Evolutionary conservation across 1,139 yeast species (phyloP), one percentile per base, ranked within the genome.

Genomic region (Pichia sp.): DNA sequence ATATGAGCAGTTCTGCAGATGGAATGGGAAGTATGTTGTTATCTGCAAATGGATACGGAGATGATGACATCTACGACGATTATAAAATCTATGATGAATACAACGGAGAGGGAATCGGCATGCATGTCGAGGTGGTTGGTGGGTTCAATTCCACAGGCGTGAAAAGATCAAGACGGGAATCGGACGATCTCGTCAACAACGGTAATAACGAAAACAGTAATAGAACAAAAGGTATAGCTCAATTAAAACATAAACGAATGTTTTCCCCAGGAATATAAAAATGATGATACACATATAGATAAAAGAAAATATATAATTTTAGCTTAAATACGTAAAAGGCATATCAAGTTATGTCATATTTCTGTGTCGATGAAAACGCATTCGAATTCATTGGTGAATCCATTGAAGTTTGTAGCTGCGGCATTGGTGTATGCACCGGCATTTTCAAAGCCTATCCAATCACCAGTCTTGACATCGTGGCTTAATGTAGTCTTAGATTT

Each of bases 391-490:
- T 56, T 50, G 57, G 78, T 77, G 63, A 91, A 91, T 24, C 98
- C 98, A 63, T 91, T 85, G 72, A 91, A 91, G 41, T 82, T 76
- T 14, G 96, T 88, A 33, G 95, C 79, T 9, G 98, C 97, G 38
- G 93, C 88, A 33, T 85, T 73, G 12, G 98, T 91, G 68, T 93
- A 93, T n/a, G 99, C 98, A 15, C 99, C 99, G 53, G 88, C 70
- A 55, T 83, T 75, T 40, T 83, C 76, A 68, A 93, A 91, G 67
- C 83, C 88, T 51, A 93, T 67, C 98, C 98, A 93, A 66, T 93
- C 98, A 15, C 97, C 98, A 42, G 85, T 85, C 36, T 73, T 72
- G 43, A 90, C 81, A 42, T 82, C 79, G 45, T 76, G 74, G 17
- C 81, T 73, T 62, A 91, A 72, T 42, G 59, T 58, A 50, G 79